These are phyloP conservation scores for Kentomonas sorsogonicus DNA, from an alignment of 208 protist species.

Conservation along the genomic window DNA sequence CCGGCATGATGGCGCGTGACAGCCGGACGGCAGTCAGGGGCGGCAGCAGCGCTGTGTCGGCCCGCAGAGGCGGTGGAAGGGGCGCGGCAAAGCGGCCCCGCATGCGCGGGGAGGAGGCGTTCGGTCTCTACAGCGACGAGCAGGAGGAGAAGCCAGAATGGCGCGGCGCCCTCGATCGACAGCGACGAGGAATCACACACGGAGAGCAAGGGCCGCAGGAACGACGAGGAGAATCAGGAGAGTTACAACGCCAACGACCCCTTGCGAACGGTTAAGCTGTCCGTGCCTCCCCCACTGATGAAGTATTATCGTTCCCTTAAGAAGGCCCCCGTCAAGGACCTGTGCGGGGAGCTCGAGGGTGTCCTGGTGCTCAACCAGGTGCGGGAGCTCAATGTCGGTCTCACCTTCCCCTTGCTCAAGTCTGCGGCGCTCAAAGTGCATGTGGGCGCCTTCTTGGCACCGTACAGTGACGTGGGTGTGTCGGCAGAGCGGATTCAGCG, in stretches of 20 bases:
- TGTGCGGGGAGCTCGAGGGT: conserved; percentile 50
- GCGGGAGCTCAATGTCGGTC: conserved; percentile 44
- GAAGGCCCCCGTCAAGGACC: conserved; percentile 32
- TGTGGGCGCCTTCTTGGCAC: conserved; percentile 68
- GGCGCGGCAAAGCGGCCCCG: neutral
- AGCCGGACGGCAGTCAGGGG: too few relatives aligned
- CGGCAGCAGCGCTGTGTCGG: too few relatives aligned
- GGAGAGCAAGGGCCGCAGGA: conserved; percentile 11
- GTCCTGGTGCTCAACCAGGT: conserved; percentile 76
- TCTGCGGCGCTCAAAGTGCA: conserved; percentile 80
- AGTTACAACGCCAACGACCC: conserved; percentile 16
- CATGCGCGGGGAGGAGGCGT: neutral
- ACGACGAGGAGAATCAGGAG: too few relatives aligned
- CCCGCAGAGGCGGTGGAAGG: neutral
- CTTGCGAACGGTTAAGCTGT: conserved; percentile 18
- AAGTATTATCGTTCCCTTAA: conserved; percentile 31
- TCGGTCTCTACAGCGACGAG: conserved; percentile 2
- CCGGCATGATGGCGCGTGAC: too few relatives aligned
- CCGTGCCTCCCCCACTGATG: conserved; percentile 22
- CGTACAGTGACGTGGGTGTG: conserved; percentile 69
- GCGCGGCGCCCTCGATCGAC: neutral
- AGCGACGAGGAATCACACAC: neutral
- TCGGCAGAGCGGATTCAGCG: conserved; percentile 37
- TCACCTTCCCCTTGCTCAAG: conserved; percentile 71
- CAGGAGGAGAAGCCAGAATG: conserved; percentile 8